phyloP scores from a whole-genome alignment of 306 rosid genomes.

The Cicer judaicum region DNA sequence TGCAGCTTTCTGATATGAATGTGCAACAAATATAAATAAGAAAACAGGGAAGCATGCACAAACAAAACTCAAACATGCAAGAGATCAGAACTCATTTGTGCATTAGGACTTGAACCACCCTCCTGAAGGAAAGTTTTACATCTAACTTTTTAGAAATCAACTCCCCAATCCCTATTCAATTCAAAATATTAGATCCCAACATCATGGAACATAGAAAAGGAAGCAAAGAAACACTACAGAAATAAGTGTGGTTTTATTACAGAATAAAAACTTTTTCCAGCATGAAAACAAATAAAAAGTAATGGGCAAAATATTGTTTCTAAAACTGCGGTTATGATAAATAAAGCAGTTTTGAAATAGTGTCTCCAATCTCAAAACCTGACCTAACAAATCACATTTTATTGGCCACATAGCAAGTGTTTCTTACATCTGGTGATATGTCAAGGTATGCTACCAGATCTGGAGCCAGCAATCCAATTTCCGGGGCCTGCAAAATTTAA shows the following conservation, averaged over 20 bases:
- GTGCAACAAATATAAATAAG: conserved; percentile 23
- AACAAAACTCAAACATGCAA: conserved; percentile 28
- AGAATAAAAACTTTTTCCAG: not conserved
- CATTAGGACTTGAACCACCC: conserved; percentile 29
- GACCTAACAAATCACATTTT: conserved; percentile 23
- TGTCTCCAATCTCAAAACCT: not conserved
- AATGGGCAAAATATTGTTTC: not conserved
- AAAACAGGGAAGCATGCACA: not conserved
- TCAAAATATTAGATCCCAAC: conserved; percentile 11
- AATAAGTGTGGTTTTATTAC: not conserved
- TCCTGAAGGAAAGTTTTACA: not conserved
- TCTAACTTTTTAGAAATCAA: conserved; percentile 1
- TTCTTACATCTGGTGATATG: conserved; percentile 83
- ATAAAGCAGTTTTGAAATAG: conserved; percentile 21
- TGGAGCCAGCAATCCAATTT: conserved; percentile 83
- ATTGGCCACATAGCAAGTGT: conserved; percentile 11
- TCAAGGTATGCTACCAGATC: conserved; percentile 81
- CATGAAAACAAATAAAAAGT: conserved; percentile 28
- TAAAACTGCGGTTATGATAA: conserved; percentile 9
- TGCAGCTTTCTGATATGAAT: conserved; percentile 74
- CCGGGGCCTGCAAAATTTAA: conserved; percentile 74
- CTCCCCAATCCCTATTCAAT: not conserved
- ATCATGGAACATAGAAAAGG: conserved; percentile 15
- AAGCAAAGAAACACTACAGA: conserved; percentile 4
- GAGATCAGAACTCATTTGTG: conserved; percentile 9